Evolutionary conservation across 805 yeast genomes (phyloP).

Genomic region (Ogataea paradorogensis): DNA sequence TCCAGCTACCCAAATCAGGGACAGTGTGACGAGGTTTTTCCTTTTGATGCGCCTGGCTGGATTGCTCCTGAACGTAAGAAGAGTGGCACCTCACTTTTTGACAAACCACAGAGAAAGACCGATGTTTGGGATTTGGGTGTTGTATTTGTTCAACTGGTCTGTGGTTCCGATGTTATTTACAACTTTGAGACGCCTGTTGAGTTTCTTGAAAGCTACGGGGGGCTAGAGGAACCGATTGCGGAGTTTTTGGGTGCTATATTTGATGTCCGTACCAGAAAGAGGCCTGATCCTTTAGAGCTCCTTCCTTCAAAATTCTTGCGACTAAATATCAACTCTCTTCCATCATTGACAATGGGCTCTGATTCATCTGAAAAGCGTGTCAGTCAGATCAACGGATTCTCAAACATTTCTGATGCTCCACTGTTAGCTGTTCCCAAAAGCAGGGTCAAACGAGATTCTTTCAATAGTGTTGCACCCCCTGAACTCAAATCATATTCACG

Average conservation of each 20-base stretch:
- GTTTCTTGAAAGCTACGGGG: constrained; percentile 43
- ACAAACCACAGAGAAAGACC: constrained; percentile 68
- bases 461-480: constrained; percentile 20
- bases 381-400: constrained; percentile 11
- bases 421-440: constrained; percentile 10
- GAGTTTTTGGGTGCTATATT: constrained; percentile 70
- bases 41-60: constrained; percentile 49
- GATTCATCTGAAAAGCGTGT: constrained; percentile 1
- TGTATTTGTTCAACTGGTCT: constrained; percentile 60
- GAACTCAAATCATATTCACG: constrained; percentile 49
- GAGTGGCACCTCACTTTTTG: constrained; percentile 24
- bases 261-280: constrained; percentile 58
- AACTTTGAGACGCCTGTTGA: constrained; percentile 60
- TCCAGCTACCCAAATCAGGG: constrained; percentile 32
- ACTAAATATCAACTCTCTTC: constrained; percentile 50
- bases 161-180: constrained; percentile 55
- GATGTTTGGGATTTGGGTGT: constrained; percentile 95
- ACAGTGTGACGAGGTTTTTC: constrained; percentile 22
- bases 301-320: constrained; percentile 81
- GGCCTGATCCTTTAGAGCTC: constrained; percentile 82
- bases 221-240: constrained; percentile 51
- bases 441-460: constrained; percentile 29
- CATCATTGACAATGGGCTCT: constrained; percentile 17
- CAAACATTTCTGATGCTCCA: constrained; percentile 23
- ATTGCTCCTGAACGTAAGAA: constrained; percentile 70